Base-by-base conservation (phyloP, 2,329 filamentous ascomycete genomes). In the Alternaria angustiovoidea region DNA sequence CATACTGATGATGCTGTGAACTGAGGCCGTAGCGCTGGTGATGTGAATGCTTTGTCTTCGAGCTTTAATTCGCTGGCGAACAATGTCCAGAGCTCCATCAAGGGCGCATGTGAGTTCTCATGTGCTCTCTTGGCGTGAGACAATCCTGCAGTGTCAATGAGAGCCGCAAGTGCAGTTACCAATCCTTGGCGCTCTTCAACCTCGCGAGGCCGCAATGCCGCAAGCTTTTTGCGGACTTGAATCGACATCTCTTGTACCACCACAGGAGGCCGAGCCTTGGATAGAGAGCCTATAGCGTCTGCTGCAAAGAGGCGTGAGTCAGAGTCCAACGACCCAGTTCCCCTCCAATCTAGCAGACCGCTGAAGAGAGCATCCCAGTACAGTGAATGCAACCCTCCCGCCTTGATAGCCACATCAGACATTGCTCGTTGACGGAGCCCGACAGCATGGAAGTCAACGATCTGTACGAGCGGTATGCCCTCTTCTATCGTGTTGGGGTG, bases 381-480 rank as follows among this genome's bases (percentile, higher is more conserved):
- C 1, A 81, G 73, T 8, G 75, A 69, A 30, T 88, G 87, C 5
- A 98, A 80, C n/a, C 80, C 81, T 0, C 91, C 87, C 0, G 91
- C 90, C 38, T 85, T 85, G 12, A 88, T 81, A 0, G 92, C 89
- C 11, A 98, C 92, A 47, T 94, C 87, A 41, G 88, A 85, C 70
- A 97, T 89, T 4, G 94, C 94, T 66, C 92, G 87, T 16, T 91
- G 90, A 24, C 94, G 87, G n/a, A 96, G 85, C 3, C 95, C 94
- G 20, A 99, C 93, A 38, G 92, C 88, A 75, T 97, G 93, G 73
- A 97, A 99, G 74, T 99, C 95, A 1, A 98, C 92, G 2, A 87
- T 86, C 74, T 98, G 95, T 0, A 98, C 93, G 2, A 98, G 84
- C 42, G 88, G 80, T 57, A 99, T 98, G 0, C 94, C 95, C 70